Evolutionary conservation across 106 monocot genomes (phyloP), one percentile per base, ranked within the genome.

Genomic region (Xerophyta viscosa): DNA sequence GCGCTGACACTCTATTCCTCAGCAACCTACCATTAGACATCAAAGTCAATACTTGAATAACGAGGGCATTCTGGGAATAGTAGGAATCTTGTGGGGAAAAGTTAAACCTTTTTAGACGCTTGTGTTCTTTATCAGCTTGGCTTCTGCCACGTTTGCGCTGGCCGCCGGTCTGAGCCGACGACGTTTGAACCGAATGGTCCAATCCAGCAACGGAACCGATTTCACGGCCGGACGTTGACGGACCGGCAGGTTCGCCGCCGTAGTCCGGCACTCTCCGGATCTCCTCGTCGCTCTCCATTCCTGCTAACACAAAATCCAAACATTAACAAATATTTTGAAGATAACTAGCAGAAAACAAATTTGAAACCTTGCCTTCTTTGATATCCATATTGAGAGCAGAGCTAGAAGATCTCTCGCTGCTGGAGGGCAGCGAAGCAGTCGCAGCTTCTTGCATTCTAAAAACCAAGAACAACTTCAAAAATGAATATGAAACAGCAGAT

Each of bases 361-460:
- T 17, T 20, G 27, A 50, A 12, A 23, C 20, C 30, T 47, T 59
- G 42, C 80, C 74, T 60, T 90, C 79, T 54, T 76, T 81, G 54
- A 71, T 27, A 31, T 80, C 80, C 73, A 66, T 57, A 14, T 63
- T 77, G 1, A 46, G 74, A 21, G 79, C 83, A 0, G 92, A 93
- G 66, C 80, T 87, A 4, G 83, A 93, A 6, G 92, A 93, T 15
- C 80, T 74, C 80, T 87, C 92, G 39, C 87, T 87, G 72, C 92
- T 93, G 20, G 92, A 93, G 13, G 73, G 83, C 25, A 83, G 66
- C 59, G 83, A 83, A 56, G 62, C 79, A 20, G 79, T 72, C 31
- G 66, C 67, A 31, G 62, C 71, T 13, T 80, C 84, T 59, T 80
- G 80, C 84, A 84, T 89, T 53, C n/a, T 66, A n/a, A n/a, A n/a